phyloP scores from a whole-genome alignment of 768 basidiomycete species.

The Xerocomus brunneocitrinus region DNA sequence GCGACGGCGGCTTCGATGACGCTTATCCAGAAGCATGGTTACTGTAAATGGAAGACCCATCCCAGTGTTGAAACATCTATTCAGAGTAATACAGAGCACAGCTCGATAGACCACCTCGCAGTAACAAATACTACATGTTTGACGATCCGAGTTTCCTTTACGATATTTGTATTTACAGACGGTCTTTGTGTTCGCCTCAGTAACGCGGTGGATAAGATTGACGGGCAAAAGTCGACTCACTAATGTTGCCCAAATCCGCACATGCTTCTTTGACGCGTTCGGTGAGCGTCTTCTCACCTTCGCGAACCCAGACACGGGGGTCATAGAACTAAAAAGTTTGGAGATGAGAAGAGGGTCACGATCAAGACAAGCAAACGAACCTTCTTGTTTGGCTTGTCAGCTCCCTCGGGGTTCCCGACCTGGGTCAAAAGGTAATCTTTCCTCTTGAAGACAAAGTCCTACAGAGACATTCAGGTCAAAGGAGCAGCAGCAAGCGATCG shows the following conservation, averaged over 20 bases:
- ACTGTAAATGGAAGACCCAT: background rate
- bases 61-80: background rate
- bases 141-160: background rate
- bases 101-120: background rate
- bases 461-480: constrained; percentile 2
- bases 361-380: constrained; percentile 29
- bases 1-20: background rate
- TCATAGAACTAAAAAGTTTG: constrained; percentile 64
- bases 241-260: constrained; percentile 72
- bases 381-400: constrained; percentile 99
- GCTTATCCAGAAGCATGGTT: background rate
- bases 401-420: constrained; percentile 95
- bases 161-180: constrained; percentile 17
- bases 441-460: constrained; percentile 86
- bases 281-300: constrained; percentile 91
- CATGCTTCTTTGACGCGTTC: constrained; percentile 93
- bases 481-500: background rate
- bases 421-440: constrained; percentile 84
- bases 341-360: background rate
- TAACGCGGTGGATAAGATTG: background rate
- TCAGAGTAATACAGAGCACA: background rate
- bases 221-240: constrained; percentile 32
- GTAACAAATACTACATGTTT: constrained; percentile 18
- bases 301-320: constrained; percentile 97
- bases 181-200: constrained; percentile 12